Evolutionary conservation across 2,329 filamentous ascomycete species (phyloP), one percentile per base, ranked within the genome.

Genomic region (Talaromyces atroroseus): DNA sequence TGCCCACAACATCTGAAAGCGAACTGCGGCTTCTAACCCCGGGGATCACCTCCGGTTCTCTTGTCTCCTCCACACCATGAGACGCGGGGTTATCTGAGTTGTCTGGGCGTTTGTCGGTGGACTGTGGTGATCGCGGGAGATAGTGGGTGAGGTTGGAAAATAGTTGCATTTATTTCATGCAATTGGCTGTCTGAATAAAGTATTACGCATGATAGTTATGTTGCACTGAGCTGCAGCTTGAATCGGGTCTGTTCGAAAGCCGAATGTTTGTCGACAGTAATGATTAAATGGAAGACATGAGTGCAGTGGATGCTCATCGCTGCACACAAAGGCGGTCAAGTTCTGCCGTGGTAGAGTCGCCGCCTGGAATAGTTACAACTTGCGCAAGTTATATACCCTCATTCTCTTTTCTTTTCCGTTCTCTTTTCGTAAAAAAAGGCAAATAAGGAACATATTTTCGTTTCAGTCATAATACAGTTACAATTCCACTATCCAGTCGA

Each of bases 31-130:
- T 60, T 50, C 62, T 63, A 59, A 60, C 51, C 54, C 60, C 60
- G 62, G 63, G 63, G 60, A 57, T 59, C 62, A 60, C 58, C 59
- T 61, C 61, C 61, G 61, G 66, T 49, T 29, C 58, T 36, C 54
- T 36, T 32, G 53, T 57, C 42, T 62, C 60, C 57, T 63, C 63
- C 57, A 57, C 62, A 60, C 59, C 64, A 67, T 65, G 56, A 55
- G 64, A 63, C 56, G 59, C 55, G 46, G 38, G 34, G 34, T 52
- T 56, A 56, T 59, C 40, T 52, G 21, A 50, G 58, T 44, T 29
- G 50, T 52, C 24, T 32, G 42, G n/a, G 40, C 50, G 47, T 16
- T 49, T 29, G 44, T 45, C 51, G 48, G 42, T 38, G 56, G 57
- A 47, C 46, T 58, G 42, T 36, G 49, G 51, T 52, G 55, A 46